A percentile compares a stretch with the other conserved stretches of the same genome.
Conservation (phyloP, 2,329 filamentous ascomycete genomes). For the Ceratocystis smalleyi region DNA sequence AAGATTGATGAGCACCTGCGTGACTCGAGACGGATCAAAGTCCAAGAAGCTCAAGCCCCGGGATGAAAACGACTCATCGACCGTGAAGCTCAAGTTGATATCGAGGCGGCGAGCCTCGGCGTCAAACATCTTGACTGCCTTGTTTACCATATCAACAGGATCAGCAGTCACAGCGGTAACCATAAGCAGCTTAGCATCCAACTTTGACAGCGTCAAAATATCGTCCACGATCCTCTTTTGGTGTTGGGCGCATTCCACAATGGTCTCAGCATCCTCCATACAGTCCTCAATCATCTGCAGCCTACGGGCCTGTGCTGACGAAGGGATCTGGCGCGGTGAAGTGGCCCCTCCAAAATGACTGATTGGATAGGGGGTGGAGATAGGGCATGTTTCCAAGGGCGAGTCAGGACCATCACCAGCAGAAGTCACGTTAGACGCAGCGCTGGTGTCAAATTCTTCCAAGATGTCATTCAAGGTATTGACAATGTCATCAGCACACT, state of each 20-base stretch:
- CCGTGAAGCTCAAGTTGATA: slow-evolving; percentile 48
- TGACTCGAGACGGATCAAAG: slow-evolving; percentile 57
- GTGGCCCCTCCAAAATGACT: not conserved
- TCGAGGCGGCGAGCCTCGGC: slow-evolving; percentile 54
- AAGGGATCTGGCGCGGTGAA: slow-evolving; percentile 9
- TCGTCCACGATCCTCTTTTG: slow-evolving; percentile 69
- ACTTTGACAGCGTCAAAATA: slow-evolving; percentile 56
- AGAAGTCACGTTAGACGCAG: slow-evolving; percentile 3
- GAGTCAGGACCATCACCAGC: slow-evolving; percentile 10
- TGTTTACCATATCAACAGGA: slow-evolving; percentile 49
- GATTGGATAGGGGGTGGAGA: not conserved
- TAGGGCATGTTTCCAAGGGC: not conserved
- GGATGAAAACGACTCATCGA: slow-evolving; percentile 45
- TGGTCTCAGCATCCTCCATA: slow-evolving; percentile 61
- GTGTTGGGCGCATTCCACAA: slow-evolving; percentile 61
- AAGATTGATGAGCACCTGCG: slow-evolving; percentile 67
- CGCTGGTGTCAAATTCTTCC: slow-evolving; percentile 24
- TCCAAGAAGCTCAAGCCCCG: slow-evolving; percentile 48
- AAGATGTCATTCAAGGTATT: slow-evolving; percentile 31
- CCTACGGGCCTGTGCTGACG: not conserved
- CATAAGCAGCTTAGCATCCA: slow-evolving; percentile 59
- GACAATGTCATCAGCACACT: slow-evolving; percentile 57
- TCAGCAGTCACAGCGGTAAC: slow-evolving; percentile 56
- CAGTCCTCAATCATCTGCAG: slow-evolving; percentile 28
- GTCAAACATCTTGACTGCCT: slow-evolving; percentile 63